These are phyloP conservation scores for Chaetomiaceae sp. DNA, from an alignment of 2,329 filamentous ascomycete genomes.

Conservation along the genomic window DNA sequence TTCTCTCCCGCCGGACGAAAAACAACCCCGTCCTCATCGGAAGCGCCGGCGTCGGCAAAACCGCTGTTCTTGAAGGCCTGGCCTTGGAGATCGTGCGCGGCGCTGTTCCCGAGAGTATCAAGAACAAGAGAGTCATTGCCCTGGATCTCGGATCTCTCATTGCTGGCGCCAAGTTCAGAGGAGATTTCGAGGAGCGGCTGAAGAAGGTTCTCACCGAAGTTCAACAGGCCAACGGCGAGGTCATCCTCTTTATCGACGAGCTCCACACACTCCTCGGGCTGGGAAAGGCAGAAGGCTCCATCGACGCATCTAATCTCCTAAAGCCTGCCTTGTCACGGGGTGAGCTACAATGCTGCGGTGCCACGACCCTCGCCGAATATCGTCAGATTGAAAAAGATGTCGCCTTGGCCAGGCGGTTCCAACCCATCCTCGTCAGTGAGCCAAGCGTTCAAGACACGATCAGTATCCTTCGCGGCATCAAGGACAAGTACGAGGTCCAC, in stretches of 20 bases:
- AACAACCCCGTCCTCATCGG: slow-evolving; percentile 96
- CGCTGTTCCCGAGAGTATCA: slow-evolving; percentile 93
- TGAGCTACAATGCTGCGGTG: slow-evolving; percentile 91
- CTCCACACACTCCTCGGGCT: slow-evolving; percentile 86
- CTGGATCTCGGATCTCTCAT: slow-evolving; percentile 90
- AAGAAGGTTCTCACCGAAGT: slow-evolving; percentile 91
- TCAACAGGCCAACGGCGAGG: slow-evolving; percentile 77
- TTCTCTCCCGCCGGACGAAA: slow-evolving; percentile 87
- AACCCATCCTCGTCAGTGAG: slow-evolving; percentile 90
- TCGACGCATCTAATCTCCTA: slow-evolving; percentile 90
- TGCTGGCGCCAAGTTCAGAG: slow-evolving; percentile 89
- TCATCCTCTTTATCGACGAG: slow-evolving; percentile 95
- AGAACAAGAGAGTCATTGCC: slow-evolving; percentile 84
- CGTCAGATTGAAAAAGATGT: slow-evolving; percentile 93
- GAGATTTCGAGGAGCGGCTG: slow-evolving; percentile 91
- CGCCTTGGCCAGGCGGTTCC: slow-evolving; percentile 84
- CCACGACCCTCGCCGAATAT: slow-evolving; percentile 90
- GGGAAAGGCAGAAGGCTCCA: slow-evolving; percentile 92
- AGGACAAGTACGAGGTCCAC: slow-evolving; percentile 95
- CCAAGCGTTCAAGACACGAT: slow-evolving; percentile 89
- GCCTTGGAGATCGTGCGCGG: slow-evolving; percentile 85
- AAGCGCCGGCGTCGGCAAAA: slow-evolving; percentile 87
- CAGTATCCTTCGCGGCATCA: slow-evolving; percentile 91
- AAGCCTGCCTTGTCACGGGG: slow-evolving; percentile 92
- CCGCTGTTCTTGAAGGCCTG: slow-evolving; percentile 84